These are phyloP conservation scores for Piromyces sp. DNA, from an alignment of 192 early-diverging fungal species.

Conservation along the genomic window DNA sequence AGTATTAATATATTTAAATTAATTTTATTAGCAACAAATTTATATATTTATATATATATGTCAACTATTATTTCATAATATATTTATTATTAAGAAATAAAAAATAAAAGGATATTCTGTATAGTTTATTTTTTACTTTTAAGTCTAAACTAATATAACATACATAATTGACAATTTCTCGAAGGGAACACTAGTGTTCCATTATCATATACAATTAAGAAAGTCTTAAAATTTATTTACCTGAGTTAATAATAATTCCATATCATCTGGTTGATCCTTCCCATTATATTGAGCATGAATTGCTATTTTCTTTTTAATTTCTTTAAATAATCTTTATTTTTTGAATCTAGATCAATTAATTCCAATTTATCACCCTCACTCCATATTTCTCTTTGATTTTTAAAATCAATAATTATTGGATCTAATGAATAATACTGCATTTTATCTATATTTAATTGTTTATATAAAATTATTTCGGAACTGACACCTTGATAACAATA, in stretches of 20 bases:
- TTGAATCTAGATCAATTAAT: background rate
- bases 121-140: too few relatives aligned
- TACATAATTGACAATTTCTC: too few relatives aligned
- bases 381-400: background rate
- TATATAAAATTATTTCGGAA: background rate
- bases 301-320: background rate
- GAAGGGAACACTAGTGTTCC: too few relatives aligned
- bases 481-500: background rate
- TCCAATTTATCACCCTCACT: background rate
- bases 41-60: too few relatives aligned
- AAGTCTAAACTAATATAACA: too few relatives aligned
- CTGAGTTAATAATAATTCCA: background rate
- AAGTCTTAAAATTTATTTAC: too few relatives aligned
- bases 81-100: too few relatives aligned
- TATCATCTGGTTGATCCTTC: background rate
- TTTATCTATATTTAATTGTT: background rate
- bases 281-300: background rate
- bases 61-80: too few relatives aligned
- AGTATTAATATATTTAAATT: too few relatives aligned
- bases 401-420: background rate
- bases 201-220: too few relatives aligned
- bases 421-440: background rate
- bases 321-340: background rate
- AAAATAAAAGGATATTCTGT: too few relatives aligned
- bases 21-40: too few relatives aligned